Evolutionary conservation across 106 monocot species (phyloP), one percentile per base, ranked within the genome.

Genomic region (Allium fistulosum): DNA sequence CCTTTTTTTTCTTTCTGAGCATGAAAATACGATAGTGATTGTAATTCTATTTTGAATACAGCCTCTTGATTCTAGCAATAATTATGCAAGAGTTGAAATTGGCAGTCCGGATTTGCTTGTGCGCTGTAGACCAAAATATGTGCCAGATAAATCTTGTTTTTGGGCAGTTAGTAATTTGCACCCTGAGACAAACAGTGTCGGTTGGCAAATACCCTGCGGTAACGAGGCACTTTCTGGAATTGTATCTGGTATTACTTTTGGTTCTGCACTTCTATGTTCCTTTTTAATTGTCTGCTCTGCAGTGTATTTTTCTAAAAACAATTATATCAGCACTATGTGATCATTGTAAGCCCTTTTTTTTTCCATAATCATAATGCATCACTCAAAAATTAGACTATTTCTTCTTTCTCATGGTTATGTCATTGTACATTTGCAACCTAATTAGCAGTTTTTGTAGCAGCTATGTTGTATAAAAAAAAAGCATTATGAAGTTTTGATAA

Each of bases 131-230:
- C 74, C 79, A 63, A 83, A 67, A 46, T 16, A 65, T 51, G 1
- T 49, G 11, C 61, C 59, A 9, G 46, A 59, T 18, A 62, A 73
- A 18, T 22, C 67, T 17, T 81, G 74, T 71, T 77, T 59, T 1
- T 91, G 83, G 76, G 45, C 69, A 22, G 48, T 81, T 27, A 61
- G 57, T 17, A 15, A 56, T 48, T 62, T 67, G 57, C 50, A 65
- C 51, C 59, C 46, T 45, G 15, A 7, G 27, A 48, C 64, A 61
- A 72, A 37, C 65, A 66, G 9, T 12, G 53, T 77, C n/a, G 61
- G 15, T 0, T 91, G 91, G 87, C 59, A 18, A 28, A 58, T 87
- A 58, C 91, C 91, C 58, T 82, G 87, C 67, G 90, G 90, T 56
- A 68, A 84, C 17, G 72, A 63, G 51, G 75, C 60, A 45, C 85